Base-by-base conservation (phyloP, 805 yeast genomes). In the Lipomyces sp. region DNA sequence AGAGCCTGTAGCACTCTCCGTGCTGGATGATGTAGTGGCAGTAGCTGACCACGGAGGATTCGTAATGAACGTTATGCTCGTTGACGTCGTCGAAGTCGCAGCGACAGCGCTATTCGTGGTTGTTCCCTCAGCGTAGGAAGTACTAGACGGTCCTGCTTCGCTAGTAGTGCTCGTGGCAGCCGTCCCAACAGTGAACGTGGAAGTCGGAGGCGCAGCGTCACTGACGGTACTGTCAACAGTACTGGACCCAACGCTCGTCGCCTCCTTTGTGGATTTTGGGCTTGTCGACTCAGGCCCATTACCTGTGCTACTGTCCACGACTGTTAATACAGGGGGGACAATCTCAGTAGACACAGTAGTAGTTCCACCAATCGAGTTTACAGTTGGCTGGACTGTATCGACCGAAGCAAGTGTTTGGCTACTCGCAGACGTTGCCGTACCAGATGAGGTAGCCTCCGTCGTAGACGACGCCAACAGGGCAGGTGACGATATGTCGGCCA, bases 1-100 rank as follows among this genome's bases (percentile, higher is more conserved):
- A 4, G 53, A 15, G 3, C 53, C 58, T 56, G 65, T 35, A 11
- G 50, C 13, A 45, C 35, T 32, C 13, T 64, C 51, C 3, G 53
- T 29, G 11, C 56, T 50, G 4, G 60, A 57, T 4, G 64, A 54
- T 4, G 55, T 24, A 18, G 61, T n/a, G 10, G 37, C 33, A 6
- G 65, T 62, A 6, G 65, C 54, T 10, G 64, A 51, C 42, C 48
- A 65, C n/a, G 61, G 60, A 2, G 51, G n/a, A 35, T 53, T 32
- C 1, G 67, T 39, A 8, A 57, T 37, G 57, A 64, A 64, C 8
- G 62, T 57, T 24, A 64, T 50, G 10, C 57, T 18, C 24, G 60
- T 15, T 24, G 50, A 18, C 8, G 48, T 1, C 2, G 64, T 50
- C 11, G 50, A 15, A 24, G 54, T 48, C 2, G 45, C 33, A 59